Base-by-base conservation (phyloP, 306 rosid species). In the Arachis hypogaea region DNA sequence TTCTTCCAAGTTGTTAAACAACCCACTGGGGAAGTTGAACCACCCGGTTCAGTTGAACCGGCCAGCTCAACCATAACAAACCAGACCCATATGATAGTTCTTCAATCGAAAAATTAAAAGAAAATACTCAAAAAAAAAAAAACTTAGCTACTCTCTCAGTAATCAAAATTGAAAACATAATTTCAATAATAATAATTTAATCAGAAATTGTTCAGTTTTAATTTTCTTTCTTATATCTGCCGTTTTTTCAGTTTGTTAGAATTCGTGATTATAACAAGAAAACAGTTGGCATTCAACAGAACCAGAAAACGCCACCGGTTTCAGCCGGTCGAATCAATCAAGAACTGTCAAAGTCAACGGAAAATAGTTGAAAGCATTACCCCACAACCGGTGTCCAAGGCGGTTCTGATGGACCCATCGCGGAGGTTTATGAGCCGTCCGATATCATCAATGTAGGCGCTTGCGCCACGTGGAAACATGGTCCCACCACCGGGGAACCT, bases 331-430 rank as follows among this genome's bases (percentile, higher is more conserved):
- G 65, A 68, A 72, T 51, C 58, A 59, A 41, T 2, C 60, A 56
- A 56, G 60, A 18, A 18, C 30, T 2, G 18, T n/a, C 58, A n/a
- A 52, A 52, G 58, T 52, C 16, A n/a, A 12, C 58, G 16, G 11
- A 18, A 2, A 49, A 10, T 1, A 46, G 51, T 46, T 46, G 11
- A 10, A 9, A 11, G 3, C 5, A 10, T 52, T 88, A 91, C 98
- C 90, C 96, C 99, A 33, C 99, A 94, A 11, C 97, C 99, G 49
- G 98, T 94, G 41, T 94, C 98, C 11, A 94, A 72, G 87, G 98
- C 97, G 77, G 97, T 94, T 65, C 98, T 66, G 66, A 94, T 74
- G 7, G 95, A 88, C 18, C 98, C 99, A 18, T 87, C 95, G 40
- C 62, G 9, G 28, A 94, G 92, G 80, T 92, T 73, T 61, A 94